Evolutionary conservation across 805 yeast species (phyloP).

Genomic region (Sugiyamaella mastotermitis): DNA sequence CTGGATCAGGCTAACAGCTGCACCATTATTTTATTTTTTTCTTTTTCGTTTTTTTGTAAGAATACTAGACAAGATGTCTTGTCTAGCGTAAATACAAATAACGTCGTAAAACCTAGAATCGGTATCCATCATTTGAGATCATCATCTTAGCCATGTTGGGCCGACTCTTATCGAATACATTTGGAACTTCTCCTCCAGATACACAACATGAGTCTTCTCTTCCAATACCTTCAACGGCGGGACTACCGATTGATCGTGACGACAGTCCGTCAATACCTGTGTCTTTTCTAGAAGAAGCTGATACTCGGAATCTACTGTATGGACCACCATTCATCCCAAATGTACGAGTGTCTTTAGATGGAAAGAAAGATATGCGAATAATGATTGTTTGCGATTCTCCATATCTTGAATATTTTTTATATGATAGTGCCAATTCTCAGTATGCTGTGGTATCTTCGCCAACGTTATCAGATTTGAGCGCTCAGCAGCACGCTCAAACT

Average conservation of each 20-base stretch:
- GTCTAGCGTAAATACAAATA: too few relatives aligned
- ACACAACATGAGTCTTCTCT: too few relatives aligned
- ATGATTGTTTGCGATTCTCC: conserved; percentile 15
- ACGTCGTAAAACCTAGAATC: too few relatives aligned
- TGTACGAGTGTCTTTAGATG: conserved; percentile 10
- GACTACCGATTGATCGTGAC: conserved; percentile 6
- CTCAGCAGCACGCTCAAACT: too few relatives aligned
- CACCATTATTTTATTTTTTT: too few relatives aligned
- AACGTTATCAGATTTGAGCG: too few relatives aligned
- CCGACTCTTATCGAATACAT: conserved; percentile 13
- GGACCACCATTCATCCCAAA: conserved; percentile 11
- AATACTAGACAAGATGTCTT: too few relatives aligned
- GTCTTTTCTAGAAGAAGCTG: conserved; percentile 21
- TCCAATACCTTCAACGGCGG: conserved; percentile 1
- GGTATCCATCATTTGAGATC: too few relatives aligned
- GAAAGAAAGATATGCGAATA: conserved; percentile 17
- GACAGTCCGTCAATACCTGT: conserved; percentile 12
- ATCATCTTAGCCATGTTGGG: conserved; percentile 14
- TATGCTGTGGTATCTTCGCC: too few relatives aligned
- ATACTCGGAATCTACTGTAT: conserved; percentile 20
- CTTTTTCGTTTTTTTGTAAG: background rate
- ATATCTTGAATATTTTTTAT: conserved; percentile 12
- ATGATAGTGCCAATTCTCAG: conserved; percentile 17
- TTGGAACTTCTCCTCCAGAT: background rate
- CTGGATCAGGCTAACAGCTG: too few relatives aligned